A percentile compares a stretch with the other conserved stretches of the same genome.
These are phyloP conservation scores for Spatholobus suberectus DNA, from an alignment of 306 rosid genomes.

Conservation along the genomic window DNA sequence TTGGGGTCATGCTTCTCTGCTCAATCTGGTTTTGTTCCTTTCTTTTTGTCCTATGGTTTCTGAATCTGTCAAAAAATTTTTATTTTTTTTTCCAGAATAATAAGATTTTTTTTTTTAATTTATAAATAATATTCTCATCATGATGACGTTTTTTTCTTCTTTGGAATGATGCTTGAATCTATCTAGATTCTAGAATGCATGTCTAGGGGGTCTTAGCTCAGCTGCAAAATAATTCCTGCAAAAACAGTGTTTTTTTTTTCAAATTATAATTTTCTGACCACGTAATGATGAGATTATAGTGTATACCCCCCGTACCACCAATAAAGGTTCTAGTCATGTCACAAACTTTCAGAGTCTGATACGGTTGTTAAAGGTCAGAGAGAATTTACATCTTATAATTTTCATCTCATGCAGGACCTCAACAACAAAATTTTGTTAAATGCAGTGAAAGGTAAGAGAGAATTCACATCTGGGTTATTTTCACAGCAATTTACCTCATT, in stretches of 20 bases:
- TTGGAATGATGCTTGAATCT: constrained; percentile 31
- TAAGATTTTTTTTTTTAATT: background rate
- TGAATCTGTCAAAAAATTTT: constrained; percentile 23
- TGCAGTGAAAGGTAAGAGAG: constrained; percentile 77
- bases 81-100: background rate
- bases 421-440: constrained; percentile 67
- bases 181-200: constrained; percentile 19
- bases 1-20: constrained; percentile 88
- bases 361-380: constrained; percentile 11
- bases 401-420: constrained; percentile 72
- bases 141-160: background rate
- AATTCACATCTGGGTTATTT: background rate
- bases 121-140: background rate
- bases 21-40: constrained; percentile 74
- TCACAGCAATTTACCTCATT: constrained; percentile 10
- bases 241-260: background rate
- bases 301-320: background rate
- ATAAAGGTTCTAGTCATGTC: background rate
- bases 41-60: constrained; percentile 5
- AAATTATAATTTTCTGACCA: constrained; percentile 5
- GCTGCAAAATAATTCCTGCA: constrained; percentile 26
- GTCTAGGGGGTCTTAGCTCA: constrained; percentile 23
- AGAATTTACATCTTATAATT: constrained; percentile 17
- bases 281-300: background rate
- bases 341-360: constrained; percentile 23